Base-by-base conservation (phyloP, 2,329 filamentous ascomycete species). In the Diplodia mutila region DNA sequence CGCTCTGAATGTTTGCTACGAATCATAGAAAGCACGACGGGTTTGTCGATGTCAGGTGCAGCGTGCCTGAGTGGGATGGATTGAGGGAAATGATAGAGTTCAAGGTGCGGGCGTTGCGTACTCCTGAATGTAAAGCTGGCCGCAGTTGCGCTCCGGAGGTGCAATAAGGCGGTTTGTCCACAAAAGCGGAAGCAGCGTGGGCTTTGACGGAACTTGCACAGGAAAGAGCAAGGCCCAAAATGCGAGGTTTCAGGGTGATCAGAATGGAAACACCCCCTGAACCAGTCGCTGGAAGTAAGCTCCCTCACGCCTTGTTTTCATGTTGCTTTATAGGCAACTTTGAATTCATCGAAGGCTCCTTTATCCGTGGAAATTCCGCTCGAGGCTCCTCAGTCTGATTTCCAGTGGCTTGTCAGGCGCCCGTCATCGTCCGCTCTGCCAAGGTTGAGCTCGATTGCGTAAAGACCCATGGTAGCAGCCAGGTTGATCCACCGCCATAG, bases 401-500 rank as follows among this genome's bases (percentile, higher is more conserved):
- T 98, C 94, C 94, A 98, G 79, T 98, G 94, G 48, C 87, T 88
- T 3, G 89, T 89, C 67, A 93, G 79, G 34, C 87, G 85, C 37
- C 87, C 85, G 73, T 97, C 92, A 59, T 92, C 86, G 74, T 96
- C 92, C 66, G 92, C 91, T 71, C 91, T 91, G 25, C 93, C 92
- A 12, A 98, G 86, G 75, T 94, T 94, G 65, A 98, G 82, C 80
- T 99, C 95, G 52, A 98, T 85, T 3, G 93, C 91, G 77, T 99
- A 99, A 18, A 98, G 81, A 7, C 86, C 86, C 91, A 98, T 96
- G 0, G 94, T 97, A 61, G 90, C 89, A 6, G 90, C 91, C 51
- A 98, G 85, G 73, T 99, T 99, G 72, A 95, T 87, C 95, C 95
- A 98, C 66, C 94, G 87, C 92, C 93, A 97, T 21, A 91, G 86